phyloP scores from a whole-genome alignment of 75 land plant species.

The Gnetum montanum region DNA sequence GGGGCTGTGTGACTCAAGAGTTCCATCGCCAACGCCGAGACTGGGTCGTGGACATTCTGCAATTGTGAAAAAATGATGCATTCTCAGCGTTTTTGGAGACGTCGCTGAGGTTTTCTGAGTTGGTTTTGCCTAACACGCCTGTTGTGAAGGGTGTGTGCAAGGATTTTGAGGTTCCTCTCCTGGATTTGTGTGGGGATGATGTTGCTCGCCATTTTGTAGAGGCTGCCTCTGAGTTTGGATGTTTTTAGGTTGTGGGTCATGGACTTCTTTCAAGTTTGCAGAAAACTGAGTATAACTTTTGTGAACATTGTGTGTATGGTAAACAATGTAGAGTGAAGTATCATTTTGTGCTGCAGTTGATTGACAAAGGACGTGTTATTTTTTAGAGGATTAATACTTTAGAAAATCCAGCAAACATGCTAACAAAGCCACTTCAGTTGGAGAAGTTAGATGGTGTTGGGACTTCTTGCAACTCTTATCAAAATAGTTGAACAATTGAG shows the following conservation, averaged over 20 bases:
- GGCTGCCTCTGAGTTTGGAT: not conserved
- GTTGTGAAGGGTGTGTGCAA: not conserved
- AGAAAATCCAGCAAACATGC: too few species aligned
- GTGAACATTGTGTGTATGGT: too few species aligned
- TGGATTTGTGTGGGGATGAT: not conserved
- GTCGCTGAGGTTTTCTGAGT: not conserved
- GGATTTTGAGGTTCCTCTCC: not conserved
- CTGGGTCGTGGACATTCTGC: not conserved
- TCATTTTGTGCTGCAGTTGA: too few species aligned
- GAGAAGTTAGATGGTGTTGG: too few species aligned
- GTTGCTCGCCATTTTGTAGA: not conserved
- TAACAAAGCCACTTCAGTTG: too few species aligned
- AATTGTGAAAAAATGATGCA: not conserved
- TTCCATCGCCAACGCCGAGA: not conserved
- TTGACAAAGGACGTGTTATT: too few species aligned
- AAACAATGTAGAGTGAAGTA: too few species aligned
- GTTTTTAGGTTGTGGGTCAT: not conserved
- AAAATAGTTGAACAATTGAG: too few species aligned
- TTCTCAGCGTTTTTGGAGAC: not conserved
- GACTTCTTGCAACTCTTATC: too few species aligned
- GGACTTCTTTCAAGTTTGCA: too few species aligned
- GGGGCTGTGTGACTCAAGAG: not conserved
- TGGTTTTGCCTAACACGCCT: constrained; percentile 3
- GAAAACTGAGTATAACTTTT: too few species aligned
- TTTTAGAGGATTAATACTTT: too few species aligned